phyloP scores from a whole-genome alignment of 2,329 filamentous ascomycete genomes.

The Alternaria atra region DNA sequence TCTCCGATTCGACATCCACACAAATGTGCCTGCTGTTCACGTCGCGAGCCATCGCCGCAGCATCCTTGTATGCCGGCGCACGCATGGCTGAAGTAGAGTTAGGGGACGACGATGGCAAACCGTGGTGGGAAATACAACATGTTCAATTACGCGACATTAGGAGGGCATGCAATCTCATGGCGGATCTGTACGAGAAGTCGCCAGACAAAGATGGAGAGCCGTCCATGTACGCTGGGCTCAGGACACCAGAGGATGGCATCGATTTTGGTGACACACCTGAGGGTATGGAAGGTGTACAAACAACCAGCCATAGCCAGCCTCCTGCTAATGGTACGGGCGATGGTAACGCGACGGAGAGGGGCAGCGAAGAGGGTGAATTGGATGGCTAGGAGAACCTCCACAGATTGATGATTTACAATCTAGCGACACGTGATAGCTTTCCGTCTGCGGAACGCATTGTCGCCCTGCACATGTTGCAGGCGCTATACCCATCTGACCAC shows the following conservation, averaged over 20 bases:
- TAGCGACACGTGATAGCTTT: not conserved
- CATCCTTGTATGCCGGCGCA: slow-evolving; percentile 86
- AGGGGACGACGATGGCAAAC: slow-evolving; percentile 73
- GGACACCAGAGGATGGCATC: slow-evolving; percentile 50
- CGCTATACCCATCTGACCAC: no score
- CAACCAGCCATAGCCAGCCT: slow-evolving; percentile 30
- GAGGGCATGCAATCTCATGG: slow-evolving; percentile 79
- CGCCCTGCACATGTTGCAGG: not conserved
- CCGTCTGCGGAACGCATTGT: not conserved
- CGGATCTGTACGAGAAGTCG: slow-evolving; percentile 60
- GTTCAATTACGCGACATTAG: slow-evolving; percentile 75
- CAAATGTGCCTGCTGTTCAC: slow-evolving; percentile 83
- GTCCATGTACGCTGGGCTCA: slow-evolving; percentile 58
- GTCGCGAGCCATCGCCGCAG: slow-evolving; percentile 82
- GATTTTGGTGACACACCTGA: slow-evolving; percentile 44
- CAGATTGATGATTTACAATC: not conserved
- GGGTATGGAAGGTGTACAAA: slow-evolving; percentile 38
- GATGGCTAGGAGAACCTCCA: slow-evolving; percentile 49
- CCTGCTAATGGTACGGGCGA: slow-evolving; percentile 28
- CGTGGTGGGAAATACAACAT: slow-evolving; percentile 87
- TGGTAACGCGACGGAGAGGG: slow-evolving; percentile 36
- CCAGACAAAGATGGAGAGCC: slow-evolving; percentile 52
- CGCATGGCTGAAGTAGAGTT: slow-evolving; percentile 78
- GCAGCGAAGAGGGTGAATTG: slow-evolving; percentile 59
- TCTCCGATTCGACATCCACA: slow-evolving; percentile 89